A percentile compares a stretch with the other conserved stretches of the same genome.
Evolutionary conservation across 176 grass and related monocot genomes (phyloP).

Genomic region (Avena sativa): DNA sequence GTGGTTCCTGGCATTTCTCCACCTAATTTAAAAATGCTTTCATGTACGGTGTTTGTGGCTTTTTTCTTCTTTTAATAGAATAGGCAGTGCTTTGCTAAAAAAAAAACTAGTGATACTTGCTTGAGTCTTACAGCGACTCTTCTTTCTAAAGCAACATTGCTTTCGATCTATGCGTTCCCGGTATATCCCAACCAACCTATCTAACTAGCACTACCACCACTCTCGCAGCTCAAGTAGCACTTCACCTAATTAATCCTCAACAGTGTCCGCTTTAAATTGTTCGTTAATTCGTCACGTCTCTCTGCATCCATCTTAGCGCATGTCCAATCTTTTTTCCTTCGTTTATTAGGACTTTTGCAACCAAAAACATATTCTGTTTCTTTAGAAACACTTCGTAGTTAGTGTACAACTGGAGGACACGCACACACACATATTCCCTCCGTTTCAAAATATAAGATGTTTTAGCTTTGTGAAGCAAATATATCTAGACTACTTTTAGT

Average conservation of each 20-base stretch:
- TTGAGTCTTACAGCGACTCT: background rate
- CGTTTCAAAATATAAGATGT: no score
- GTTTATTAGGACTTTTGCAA: background rate
- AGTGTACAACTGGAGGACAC: background rate
- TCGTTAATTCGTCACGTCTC: slow-evolving; percentile 4
- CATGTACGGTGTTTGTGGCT: no score
- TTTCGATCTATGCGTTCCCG: background rate
- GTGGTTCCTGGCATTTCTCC: no score
- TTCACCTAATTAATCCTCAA: slow-evolving; percentile 13
- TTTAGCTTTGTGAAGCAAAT: no score
- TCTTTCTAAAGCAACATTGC: background rate
- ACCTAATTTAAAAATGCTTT: no score
- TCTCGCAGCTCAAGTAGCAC: background rate
- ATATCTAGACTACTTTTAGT: no score
- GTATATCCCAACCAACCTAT: slow-evolving; percentile 5
- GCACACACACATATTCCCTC: background rate
- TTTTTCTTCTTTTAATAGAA: no score
- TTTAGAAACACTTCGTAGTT: background rate
- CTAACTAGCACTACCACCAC: background rate
- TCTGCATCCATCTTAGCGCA: background rate
- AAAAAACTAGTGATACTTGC: no score
- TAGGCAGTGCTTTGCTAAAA: no score
- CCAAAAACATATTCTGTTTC: background rate
- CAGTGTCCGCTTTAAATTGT: background rate
- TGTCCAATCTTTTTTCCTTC: background rate